These are phyloP conservation scores for Aspergillus floridensis DNA, from an alignment of 2,329 filamentous ascomycete species.

Conservation along the genomic window DNA sequence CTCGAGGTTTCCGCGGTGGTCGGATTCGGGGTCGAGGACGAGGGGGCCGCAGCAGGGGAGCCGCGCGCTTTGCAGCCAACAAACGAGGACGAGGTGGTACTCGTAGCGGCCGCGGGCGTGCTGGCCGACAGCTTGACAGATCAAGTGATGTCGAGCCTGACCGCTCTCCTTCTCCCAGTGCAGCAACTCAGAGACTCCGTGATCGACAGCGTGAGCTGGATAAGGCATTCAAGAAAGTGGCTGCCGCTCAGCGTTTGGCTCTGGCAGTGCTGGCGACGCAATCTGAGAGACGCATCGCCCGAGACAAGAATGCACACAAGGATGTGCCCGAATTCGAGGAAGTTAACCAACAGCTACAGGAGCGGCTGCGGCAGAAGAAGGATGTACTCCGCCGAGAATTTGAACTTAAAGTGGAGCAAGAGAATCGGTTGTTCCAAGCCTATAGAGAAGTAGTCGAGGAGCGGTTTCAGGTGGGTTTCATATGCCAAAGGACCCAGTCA, in stretches of 20 bases:
- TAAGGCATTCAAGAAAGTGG: constrained; percentile 42
- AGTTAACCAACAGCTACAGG: constrained; percentile 33
- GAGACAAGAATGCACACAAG: constrained; percentile 42
- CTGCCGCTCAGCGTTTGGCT: constrained; percentile 40
- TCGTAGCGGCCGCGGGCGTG: constrained; percentile 25
- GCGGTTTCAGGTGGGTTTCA: constrained; percentile 29
- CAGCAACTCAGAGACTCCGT: constrained; percentile 38
- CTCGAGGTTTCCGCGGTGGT: constrained; percentile 29
- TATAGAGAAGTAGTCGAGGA: constrained; percentile 34
- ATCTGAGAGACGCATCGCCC: constrained; percentile 38
- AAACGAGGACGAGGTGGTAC: constrained; percentile 30
- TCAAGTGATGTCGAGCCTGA: constrained; percentile 32
- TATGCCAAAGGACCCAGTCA: not conserved
- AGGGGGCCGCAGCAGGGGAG: constrained; percentile 32
- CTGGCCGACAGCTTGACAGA: constrained; percentile 24
- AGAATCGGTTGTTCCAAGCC: constrained; percentile 29
- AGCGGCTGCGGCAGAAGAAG: constrained; percentile 26
- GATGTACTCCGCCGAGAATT: constrained; percentile 33
- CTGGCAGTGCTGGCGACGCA: constrained; percentile 40
- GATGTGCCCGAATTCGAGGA: constrained; percentile 40
- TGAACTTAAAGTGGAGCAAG: constrained; percentile 31
- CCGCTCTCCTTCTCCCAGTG: constrained; percentile 36
- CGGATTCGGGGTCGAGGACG: constrained; percentile 35
- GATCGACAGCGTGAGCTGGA: constrained; percentile 44
- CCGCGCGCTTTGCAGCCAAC: constrained; percentile 19